These are phyloP conservation scores for Ogataea methylovora DNA, from an alignment of 805 yeast genomes.

Conservation along the genomic window DNA sequence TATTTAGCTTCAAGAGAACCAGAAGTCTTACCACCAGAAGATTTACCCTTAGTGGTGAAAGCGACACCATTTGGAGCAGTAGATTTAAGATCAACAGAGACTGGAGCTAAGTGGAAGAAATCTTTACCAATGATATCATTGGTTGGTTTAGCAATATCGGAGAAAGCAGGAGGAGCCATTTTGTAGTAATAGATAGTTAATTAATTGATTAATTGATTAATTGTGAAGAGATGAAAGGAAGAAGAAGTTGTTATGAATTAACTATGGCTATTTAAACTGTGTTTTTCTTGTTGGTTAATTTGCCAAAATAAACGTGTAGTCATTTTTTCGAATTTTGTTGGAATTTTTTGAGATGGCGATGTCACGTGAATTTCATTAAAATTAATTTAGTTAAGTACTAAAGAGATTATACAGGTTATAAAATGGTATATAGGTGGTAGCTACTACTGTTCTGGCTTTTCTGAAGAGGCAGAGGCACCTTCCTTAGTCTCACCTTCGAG, in stretches of 20 bases:
- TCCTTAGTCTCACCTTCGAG: no score
- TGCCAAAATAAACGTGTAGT: no score
- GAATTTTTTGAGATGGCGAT: no score
- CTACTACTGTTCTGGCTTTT: no score
- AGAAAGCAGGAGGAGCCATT: constrained; percentile 85
- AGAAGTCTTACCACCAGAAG: constrained; percentile 63
- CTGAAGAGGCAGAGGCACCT: no score
- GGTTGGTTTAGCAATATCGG: constrained; percentile 88
- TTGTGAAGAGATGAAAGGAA: neutral
- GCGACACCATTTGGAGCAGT: constrained; percentile 94
- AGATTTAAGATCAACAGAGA: constrained; percentile 83
- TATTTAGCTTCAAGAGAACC: constrained; percentile 89
- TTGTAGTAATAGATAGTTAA: neutral
- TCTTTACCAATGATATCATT: constrained; percentile 86
- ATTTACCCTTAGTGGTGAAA: constrained; percentile 90
- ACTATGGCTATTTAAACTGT: no score
- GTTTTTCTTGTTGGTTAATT: no score
- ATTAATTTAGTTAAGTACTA: no score
- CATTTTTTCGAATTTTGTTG: no score
- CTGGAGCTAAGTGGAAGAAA: constrained; percentile 87
- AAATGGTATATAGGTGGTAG: no score
- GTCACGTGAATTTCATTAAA: no score
- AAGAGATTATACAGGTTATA: no score
- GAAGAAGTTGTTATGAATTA: neutral
- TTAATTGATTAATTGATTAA: neutral